Base-by-base conservation (phyloP, 495 filamentous ascomycete genomes). In the Entonaema liquescens region DNA sequence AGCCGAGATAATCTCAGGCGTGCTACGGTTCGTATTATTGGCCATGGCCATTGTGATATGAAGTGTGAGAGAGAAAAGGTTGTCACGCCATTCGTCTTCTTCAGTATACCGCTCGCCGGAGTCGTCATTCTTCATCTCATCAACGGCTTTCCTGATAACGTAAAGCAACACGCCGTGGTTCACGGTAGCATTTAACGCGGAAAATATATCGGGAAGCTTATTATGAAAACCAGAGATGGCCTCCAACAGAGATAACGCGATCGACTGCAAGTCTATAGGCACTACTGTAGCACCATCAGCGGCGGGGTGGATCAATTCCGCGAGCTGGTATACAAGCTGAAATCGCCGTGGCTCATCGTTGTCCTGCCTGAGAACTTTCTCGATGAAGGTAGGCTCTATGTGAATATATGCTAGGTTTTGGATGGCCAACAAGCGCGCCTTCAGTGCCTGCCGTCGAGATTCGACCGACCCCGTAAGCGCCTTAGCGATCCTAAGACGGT, bases 81-180 rank as follows among this genome's bases (percentile, higher is more conserved):
- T 89, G 72, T 94, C 91, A n/a, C 94, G 89, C 93, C 94, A 97
- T 72, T 94, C 89, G 72, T 97, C 93, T 55, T 89, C 83, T 59
- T 87, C 88, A 15, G 73, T 83, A 36, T 80, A 77, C 71, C 89
- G 86, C 63, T 89, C 87, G 53, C 86, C 83, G 42, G 64, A 59
- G n/a, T 85, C 82, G 49, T 91, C 87, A 8, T 80, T 80, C 38
- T 84, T 86, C 79, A 98, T 88, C 67, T 93, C 91, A 23, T 90
- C 92, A 60, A 97, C 92, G 11, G 92, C 90, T 76, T 95, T 97
- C 54, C 95, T 89, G 33, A 97, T 89, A 64, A 97, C 84, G 76
- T 98, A 98, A 75, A 97, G 90, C n/a, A 99, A 85, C 15, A 98
- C 90, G 13, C 96, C 96, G 71, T 99, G 96, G 74, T 94, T 98